Percentiles rank a stretch among this genome's conserved stretches.
phyloP scores from a whole-genome alignment of 441 rosid genomes.

The Euphorbia schlechtendalii region DNA sequence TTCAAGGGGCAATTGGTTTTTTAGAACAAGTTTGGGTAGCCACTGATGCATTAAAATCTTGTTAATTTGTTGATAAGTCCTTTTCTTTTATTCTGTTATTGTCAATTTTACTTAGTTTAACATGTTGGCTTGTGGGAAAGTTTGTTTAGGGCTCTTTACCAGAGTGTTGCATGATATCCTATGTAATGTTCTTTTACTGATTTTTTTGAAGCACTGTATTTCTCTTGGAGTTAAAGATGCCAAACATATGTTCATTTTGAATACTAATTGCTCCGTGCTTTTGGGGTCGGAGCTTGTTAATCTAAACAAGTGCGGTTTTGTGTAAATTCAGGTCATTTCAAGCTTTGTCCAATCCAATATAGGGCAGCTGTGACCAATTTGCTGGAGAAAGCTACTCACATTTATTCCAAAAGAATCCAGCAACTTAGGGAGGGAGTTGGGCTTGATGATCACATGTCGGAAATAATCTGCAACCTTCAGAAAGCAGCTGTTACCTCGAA shows the following conservation, averaged over 20 bases:
- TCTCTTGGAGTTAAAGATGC: neutral
- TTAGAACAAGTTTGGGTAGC: too few relatives aligned
- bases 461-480: constrained; percentile 74
- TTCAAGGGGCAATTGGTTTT: too few relatives aligned
- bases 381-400: constrained; percentile 56
- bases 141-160: neutral
- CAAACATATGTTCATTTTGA: neutral
- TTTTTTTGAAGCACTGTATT: neutral
- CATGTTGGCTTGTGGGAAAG: neutral
- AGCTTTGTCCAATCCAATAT: constrained; percentile 68
- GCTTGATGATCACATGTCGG: constrained; percentile 61
- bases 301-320: constrained; percentile 13
- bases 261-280: neutral
- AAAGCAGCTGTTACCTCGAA: constrained; percentile 83
- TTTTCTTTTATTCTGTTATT: too few relatives aligned
- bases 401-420: constrained; percentile 49
- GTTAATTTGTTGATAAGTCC: neutral
- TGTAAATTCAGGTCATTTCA: constrained; percentile 66
- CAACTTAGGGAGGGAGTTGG: constrained; percentile 51
- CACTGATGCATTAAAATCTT: too few relatives aligned
- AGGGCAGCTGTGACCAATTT: constrained; percentile 58
- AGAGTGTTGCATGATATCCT: neutral
- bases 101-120: neutral
- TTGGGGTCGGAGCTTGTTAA: neutral
- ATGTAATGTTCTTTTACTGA: neutral